A percentile compares a stretch with the other conserved stretches of the same genome.
Evolutionary conservation across 129 eudicot species (phyloP).

Genomic region (Erigeron canadensis): DNA sequence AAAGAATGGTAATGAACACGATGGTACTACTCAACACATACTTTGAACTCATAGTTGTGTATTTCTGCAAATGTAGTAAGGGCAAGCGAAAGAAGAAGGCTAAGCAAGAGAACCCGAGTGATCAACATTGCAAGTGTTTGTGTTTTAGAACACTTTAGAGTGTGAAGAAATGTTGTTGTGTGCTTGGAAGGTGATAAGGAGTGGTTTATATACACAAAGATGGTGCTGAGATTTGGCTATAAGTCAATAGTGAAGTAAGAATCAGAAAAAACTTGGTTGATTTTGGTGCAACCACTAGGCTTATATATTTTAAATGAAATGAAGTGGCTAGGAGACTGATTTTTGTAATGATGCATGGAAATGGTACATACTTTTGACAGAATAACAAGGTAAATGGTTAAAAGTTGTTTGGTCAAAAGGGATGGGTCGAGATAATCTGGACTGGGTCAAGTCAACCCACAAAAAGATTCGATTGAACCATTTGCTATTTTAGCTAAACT

Average conservation of each 20-base stretch:
- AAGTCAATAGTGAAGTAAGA: slow-evolving; percentile 44
- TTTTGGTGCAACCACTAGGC: slow-evolving; percentile 44
- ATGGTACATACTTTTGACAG: neutral
- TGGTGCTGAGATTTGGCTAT: slow-evolving; percentile 33
- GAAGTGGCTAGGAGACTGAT: slow-evolving; percentile 10
- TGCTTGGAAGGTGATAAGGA: slow-evolving; percentile 15
- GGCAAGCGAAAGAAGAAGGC: slow-evolving; percentile 38
- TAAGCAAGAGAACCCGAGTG: slow-evolving; percentile 25
- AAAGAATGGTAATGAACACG: neutral
- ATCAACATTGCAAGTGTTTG: slow-evolving; percentile 15
- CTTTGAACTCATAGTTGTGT: slow-evolving; percentile 56
- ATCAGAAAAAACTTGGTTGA: slow-evolving; percentile 28
- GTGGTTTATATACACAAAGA: slow-evolving; percentile 33
- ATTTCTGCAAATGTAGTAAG: slow-evolving; percentile 37
- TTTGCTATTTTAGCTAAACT: neutral
- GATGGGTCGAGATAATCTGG: neutral
- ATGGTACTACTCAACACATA: slow-evolving; percentile 13
- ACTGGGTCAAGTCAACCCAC: slow-evolving; percentile 8
- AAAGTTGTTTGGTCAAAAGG: neutral
- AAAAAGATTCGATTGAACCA: neutral
- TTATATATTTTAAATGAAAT: slow-evolving; percentile 13
- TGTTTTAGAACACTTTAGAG: neutral
- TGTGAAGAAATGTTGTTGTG: slow-evolving; percentile 34
- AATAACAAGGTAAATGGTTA: neutral
- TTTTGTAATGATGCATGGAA: slow-evolving; percentile 25